Evolutionary conservation across 2,329 filamentous ascomycete species (phyloP).

Genomic region (Dothidotthia symphoricarpi): DNA sequence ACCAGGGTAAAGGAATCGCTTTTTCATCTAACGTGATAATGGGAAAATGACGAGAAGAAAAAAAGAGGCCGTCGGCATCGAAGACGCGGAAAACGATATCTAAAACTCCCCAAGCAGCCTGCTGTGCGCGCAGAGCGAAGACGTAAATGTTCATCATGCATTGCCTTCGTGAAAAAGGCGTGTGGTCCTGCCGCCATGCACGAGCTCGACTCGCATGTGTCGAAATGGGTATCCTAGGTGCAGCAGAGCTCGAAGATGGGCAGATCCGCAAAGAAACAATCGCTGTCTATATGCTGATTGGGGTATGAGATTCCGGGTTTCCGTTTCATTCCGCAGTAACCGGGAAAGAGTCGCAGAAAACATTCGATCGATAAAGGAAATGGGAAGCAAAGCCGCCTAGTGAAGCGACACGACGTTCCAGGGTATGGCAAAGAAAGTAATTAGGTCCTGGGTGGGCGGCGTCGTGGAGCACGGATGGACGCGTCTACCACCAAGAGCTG

Average conservation of each 20-base stretch:
- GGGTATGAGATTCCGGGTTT: constrained; percentile 49
- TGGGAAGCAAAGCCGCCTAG: constrained; percentile 21
- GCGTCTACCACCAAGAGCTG: constrained; percentile 66
- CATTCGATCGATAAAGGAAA: constrained; percentile 29
- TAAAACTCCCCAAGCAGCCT: constrained; percentile 45
- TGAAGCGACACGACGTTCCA: constrained; percentile 23
- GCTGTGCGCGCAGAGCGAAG: constrained; percentile 38
- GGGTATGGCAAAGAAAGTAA: constrained; percentile 22
- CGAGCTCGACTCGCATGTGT: constrained; percentile 39
- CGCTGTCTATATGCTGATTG: constrained; percentile 53
- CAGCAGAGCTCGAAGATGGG: constrained; percentile 43
- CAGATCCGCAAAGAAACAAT: constrained; percentile 47
- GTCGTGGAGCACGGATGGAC: constrained; percentile 17
- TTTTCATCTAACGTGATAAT: constrained; percentile 26
- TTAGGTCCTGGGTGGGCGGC: constrained; percentile 29
- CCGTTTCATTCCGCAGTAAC: constrained; percentile 38
- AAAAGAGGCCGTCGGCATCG: constrained; percentile 36
- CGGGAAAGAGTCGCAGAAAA: constrained; percentile 37
- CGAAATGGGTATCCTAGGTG: constrained; percentile 38
- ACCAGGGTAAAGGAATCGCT: constrained; percentile 43
- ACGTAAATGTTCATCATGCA: constrained; percentile 43
- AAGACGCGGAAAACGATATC: constrained; percentile 43
- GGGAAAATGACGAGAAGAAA: too few species aligned
- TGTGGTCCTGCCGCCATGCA: constrained; percentile 38
- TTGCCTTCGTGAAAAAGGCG: constrained; percentile 33